Base-by-base conservation (phyloP, 805 yeast genomes). In the Zygosaccharomyces lentus region DNA sequence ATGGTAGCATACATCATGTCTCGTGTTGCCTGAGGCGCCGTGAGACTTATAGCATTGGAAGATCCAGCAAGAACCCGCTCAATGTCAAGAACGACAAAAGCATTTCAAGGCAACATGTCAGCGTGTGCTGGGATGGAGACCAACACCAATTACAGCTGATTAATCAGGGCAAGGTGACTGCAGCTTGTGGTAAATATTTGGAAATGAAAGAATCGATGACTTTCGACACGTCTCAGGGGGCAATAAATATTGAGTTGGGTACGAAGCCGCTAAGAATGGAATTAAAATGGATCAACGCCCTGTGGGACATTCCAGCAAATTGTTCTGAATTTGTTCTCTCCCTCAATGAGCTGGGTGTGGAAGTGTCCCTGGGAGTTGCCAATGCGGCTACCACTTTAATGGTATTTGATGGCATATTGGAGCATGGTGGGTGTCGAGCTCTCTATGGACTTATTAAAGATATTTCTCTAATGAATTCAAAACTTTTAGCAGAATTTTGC, bases 51-150 rank as follows among this genome's bases (percentile, higher is more conserved):
- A 49, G 44, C 13, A 50, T 64, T 16, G 68, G 68, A 8, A 55
- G 68, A 34, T 63, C 68, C 5, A 57, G 61, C 26, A 60, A 61
- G 45, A 57, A 56, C 47, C 46, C 48, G 9, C 49, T 63, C 21
- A 41, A 40, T 13, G 55, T 63, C n/a, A 61, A 61, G 32, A 59
- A 61, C 43, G 67, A 64, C 37, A 64, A 63, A 36, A 62, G 67
- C 39, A 60, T 64, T 37, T 64, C 68, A 1, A 52, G 68, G 23
- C 51, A 61, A 23, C 68, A 64, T 42, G 38, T 64, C 5, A 41
- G 43, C 12, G 23, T 62, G 2, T 32, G 37, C 25, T 59, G 64
- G 61, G 47, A 46, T 15, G 31, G 41, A 19, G 41, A 32, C 12
- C 45, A 47, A 19, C 5, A 29, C 12, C 41, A 16, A 15, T 16